phyloP scores from a whole-genome alignment of 2,329 filamentous ascomycete genomes.

The Aspergillus felis region DNA sequence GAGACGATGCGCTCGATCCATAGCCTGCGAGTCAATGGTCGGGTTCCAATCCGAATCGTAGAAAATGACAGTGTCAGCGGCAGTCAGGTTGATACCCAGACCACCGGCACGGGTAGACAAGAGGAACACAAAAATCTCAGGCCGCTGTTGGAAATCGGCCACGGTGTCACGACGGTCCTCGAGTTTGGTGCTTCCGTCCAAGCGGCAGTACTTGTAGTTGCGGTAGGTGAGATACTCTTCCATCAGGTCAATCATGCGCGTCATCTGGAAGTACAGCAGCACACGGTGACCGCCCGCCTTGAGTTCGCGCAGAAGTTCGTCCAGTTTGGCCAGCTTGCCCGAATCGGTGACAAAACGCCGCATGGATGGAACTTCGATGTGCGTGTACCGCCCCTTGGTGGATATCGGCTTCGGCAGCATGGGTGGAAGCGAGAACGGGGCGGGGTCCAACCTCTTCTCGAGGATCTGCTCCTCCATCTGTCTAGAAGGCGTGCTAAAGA shows the following conservation, averaged over 20 bases:
- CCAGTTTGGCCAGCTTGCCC: slow-evolving; percentile 88
- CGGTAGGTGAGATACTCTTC: slow-evolving; percentile 98
- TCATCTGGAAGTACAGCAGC: slow-evolving; percentile 99
- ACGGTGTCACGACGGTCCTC: slow-evolving; percentile 97
- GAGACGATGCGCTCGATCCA: slow-evolving; percentile 97
- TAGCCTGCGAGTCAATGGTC: slow-evolving; percentile 96
- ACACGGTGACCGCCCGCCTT: slow-evolving; percentile 93
- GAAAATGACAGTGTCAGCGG: slow-evolving; percentile 97
- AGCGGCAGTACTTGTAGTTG: slow-evolving; percentile 96
- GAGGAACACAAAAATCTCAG: slow-evolving; percentile 95
- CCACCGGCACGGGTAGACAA: slow-evolving; percentile 94
- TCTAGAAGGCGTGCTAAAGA: slow-evolving; percentile 62
- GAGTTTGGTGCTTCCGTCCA: slow-evolving; percentile 95
- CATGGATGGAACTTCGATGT: slow-evolving; percentile 94
- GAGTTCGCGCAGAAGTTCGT: slow-evolving; percentile 79
- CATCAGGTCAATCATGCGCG: slow-evolving; percentile 98
- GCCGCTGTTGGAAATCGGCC: slow-evolving; percentile 88
- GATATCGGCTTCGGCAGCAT: slow-evolving; percentile 76
- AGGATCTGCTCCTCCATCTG: slow-evolving; percentile 70
- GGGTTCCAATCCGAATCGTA: slow-evolving; percentile 99
- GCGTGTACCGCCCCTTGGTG: slow-evolving; percentile 78
- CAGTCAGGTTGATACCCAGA: slow-evolving; percentile 94
- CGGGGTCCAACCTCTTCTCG: slow-evolving; percentile 63
- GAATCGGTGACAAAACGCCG: slow-evolving; percentile 95
- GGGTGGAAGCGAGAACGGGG: slow-evolving; percentile 55